phyloP scores from a whole-genome alignment of 2,329 filamentous ascomycete genomes.

The Ophiocordyceps camponoti-floridani region DNA sequence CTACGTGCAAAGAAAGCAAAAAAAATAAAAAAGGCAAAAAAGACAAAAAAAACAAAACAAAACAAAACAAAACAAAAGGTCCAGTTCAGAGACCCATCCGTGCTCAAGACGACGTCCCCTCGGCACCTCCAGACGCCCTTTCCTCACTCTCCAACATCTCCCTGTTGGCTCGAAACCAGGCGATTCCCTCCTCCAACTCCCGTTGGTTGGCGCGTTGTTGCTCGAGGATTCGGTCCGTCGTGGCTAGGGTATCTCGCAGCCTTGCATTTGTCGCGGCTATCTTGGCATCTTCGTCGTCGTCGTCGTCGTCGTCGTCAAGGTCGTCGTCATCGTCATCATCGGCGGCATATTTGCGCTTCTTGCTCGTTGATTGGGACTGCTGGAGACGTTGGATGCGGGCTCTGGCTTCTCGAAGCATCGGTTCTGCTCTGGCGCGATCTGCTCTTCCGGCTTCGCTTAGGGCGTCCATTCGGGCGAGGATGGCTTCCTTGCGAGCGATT shows the following conservation, averaged over 20 bases:
- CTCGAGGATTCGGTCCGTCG: constrained; percentile 8
- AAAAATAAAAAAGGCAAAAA: not conserved
- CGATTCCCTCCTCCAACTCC: constrained; percentile 26
- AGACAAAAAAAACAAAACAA: not conserved
- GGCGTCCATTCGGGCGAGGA: no score
- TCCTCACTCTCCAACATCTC: constrained; percentile 21
- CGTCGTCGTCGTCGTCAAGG: not conserved
- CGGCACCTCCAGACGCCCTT: no score
- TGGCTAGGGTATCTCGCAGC: not conserved
- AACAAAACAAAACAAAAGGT: not conserved
- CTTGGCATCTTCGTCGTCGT: no score
- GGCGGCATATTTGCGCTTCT: not conserved
- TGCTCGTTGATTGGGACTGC: no score
- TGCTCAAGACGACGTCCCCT: no score
- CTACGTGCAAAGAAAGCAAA: not conserved
- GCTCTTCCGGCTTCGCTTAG: no score
- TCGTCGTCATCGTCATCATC: not conserved
- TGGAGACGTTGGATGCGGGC: not conserved
- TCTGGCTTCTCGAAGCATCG: not conserved
- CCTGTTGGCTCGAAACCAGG: constrained; percentile 28
- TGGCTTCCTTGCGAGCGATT: no score
- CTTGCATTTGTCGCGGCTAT: no score
- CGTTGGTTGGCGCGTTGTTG: constrained; percentile 23
- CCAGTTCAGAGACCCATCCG: not conserved
- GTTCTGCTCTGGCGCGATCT: no score